phyloP scores from a whole-genome alignment of 2,329 filamentous ascomycete genomes.

The Fusarium musae region DNA sequence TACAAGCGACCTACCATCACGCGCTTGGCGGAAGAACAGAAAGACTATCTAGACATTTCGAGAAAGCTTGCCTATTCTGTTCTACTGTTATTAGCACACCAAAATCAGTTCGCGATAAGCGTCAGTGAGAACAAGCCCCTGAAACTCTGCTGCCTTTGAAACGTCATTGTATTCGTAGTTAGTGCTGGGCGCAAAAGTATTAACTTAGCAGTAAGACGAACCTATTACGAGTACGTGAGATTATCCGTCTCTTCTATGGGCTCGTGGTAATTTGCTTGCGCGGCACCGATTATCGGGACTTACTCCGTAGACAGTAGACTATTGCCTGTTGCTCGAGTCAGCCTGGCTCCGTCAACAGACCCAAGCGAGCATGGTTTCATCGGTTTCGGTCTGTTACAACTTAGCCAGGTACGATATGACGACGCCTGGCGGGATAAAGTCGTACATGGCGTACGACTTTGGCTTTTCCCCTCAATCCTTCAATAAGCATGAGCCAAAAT shows the following conservation, averaged over 20 bases:
- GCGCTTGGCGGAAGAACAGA: not conserved
- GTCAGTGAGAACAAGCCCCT: constrained; percentile 15
- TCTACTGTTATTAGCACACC: not conserved
- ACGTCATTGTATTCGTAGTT: constrained; percentile 27
- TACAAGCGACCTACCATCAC: constrained; percentile 6
- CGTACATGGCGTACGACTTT: constrained; percentile 12
- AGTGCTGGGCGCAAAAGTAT: not conserved
- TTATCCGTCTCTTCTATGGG: not conserved
- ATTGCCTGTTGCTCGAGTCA: constrained; percentile 27
- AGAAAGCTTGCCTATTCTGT: not conserved
- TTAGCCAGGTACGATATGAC: constrained; percentile 29
- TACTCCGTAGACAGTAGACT: not conserved
- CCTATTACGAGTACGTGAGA: constrained; percentile 2
- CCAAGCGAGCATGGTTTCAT: not conserved
- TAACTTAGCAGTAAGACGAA: not conserved
- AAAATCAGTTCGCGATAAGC: constrained; percentile 10
- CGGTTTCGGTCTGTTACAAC: not conserved
- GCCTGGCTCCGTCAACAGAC: not conserved
- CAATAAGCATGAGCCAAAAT: not conserved
- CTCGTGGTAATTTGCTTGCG: constrained; percentile 1
- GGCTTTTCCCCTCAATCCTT: not conserved
- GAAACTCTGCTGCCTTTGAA: constrained; percentile 19
- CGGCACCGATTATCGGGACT: constrained; percentile 12
- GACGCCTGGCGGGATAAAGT: constrained; percentile 12
- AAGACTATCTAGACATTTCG: not conserved